Base-by-base conservation (phyloP, 1,284 basidiomycete species). In the Sanghuangporus sanghuang region DNA sequence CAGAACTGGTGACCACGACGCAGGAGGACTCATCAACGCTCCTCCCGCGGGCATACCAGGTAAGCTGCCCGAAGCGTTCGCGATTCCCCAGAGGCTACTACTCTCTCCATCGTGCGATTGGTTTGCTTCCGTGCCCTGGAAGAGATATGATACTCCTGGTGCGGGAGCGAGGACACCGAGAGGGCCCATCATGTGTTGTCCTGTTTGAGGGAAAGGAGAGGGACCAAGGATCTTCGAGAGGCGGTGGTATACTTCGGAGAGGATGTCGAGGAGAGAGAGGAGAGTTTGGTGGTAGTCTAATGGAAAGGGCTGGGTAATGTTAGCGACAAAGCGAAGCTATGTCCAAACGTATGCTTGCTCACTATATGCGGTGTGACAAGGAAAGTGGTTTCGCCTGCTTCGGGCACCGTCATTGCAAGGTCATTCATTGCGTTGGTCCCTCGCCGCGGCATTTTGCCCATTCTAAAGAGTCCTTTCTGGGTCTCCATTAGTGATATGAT, bases 281-380 rank as follows among this genome's bases (percentile, higher is more conserved):
- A 94, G 82, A 6, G 90, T 91, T 75, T 95, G 89, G 68, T 92
- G 88, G 71, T 95, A 95, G 75, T 95, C 93, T 59, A 95, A 74
- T 3, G 87, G 78, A 74, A 95, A 95, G 16, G 92, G 90, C 92
- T 94, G 35, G 14, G 18, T 12, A 11, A 42, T 44, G 57, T 35
- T 50, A 53, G 50, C 16, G 18, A 32, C 14, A 14, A n/a, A 9
- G 16, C 4, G 42, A 40, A 35, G 50, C 23, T 35, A 49, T 36
- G 59, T 54, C 39, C 35, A 27, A 21, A n/a, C 7, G 44, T 11
- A n/a, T 46, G 27, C 38, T 32, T 39, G n/a, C 36, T 68, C 68
- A 89, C 89, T 71, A 90, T 83, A 71, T 93, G 90, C 1, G 90
- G 91, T 42, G 83, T 80, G 68, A 90, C 79, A 52, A 95, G 81